Conservation (phyloP, 2,329 filamentous ascomycete genomes). For the Colletotrichum somersetense region DNA sequence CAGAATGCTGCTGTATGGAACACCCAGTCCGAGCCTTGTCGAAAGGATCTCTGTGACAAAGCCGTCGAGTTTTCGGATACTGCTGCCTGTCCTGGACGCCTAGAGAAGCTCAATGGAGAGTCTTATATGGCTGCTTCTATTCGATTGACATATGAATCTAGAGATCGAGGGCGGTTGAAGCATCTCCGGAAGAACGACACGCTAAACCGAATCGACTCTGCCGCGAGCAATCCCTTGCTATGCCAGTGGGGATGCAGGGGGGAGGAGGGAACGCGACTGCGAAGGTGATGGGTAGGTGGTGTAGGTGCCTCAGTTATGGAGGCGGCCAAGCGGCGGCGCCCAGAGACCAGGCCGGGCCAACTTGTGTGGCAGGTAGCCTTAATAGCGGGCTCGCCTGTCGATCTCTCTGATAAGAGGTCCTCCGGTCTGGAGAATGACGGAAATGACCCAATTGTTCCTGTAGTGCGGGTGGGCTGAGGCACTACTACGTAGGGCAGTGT, state of each 20-base stretch:
- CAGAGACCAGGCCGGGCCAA: conserved; percentile 27
- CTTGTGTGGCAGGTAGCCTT: conserved; percentile 36
- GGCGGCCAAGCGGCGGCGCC: conserved; percentile 29
- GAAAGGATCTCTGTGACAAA: background rate
- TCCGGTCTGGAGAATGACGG: conserved; percentile 18
- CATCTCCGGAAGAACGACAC: conserved; percentile 37
- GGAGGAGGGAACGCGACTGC: conserved; percentile 7
- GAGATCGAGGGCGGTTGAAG: conserved; percentile 20
- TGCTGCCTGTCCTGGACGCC: background rate
- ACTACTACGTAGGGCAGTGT: background rate
- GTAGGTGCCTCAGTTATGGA: conserved; percentile 24
- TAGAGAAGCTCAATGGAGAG: background rate
- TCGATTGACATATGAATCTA: conserved; percentile 20
- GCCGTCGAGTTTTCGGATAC: background rate
- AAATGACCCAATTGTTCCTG: conserved; percentile 38
- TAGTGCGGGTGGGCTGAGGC: conserved; percentile 10
- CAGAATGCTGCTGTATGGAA: background rate
- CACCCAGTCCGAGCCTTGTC: background rate
- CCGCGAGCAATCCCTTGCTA: conserved; percentile 37
- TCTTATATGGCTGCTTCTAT: conserved; percentile 33
- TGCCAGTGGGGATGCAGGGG: conserved; percentile 31
- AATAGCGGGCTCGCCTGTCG: conserved; percentile 34
- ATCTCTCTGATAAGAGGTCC: conserved; percentile 39
- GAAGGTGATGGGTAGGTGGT: conserved; percentile 20
- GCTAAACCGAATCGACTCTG: conserved; percentile 39